Base-by-base conservation (phyloP, 192 early-diverging fungal species). In the Backusella mclennaniae region DNA sequence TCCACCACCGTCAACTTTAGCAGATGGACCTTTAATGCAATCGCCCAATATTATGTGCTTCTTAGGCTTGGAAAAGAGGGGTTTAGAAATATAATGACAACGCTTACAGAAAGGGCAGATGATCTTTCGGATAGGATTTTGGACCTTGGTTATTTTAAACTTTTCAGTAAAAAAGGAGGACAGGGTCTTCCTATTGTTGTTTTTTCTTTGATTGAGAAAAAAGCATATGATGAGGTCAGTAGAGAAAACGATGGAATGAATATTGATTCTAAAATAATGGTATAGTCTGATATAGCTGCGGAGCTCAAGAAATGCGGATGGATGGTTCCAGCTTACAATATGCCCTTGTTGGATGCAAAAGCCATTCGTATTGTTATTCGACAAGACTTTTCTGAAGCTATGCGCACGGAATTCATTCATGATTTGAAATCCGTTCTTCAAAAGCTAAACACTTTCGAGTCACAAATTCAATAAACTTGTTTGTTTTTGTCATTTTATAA, bases 1-100 rank as follows among this genome's bases (percentile, higher is more conserved):
- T 79, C 92, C 2, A 92, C 92, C 63, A 94, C 93, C 3, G 86
- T 95, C 53, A 95, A 94, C 76, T 95, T 95, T 71, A 92, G 90
- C 73, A 89, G 89, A 73, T 85, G 89, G 0, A 88, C 92, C 23
- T 84, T 88, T 66, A 83, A 86, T 69, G 88, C 94, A 74, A 89
- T 96, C 39, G 93, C 86, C 15, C 93, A 95, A 82, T 96, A 96
- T 80, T 96, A 95, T 84, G 89, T 90, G 66, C 89, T 96, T 42
- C 85, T 95, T 59, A 87, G 93, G 44, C 87, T 91, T 38, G 95
- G 93, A 0, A 81, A 84, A 38, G 68, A 79, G 19, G 95, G 95
- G 0, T 95, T 89, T 81, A 76, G 79, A 36, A 85, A 86, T 75
- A 92, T 96, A 41, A 93, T 93, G 87, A 85, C 80, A 67, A 85